Evolutionary conservation across 441 rosid genomes (phyloP).

Genomic region (Syzygium syzygioides): DNA sequence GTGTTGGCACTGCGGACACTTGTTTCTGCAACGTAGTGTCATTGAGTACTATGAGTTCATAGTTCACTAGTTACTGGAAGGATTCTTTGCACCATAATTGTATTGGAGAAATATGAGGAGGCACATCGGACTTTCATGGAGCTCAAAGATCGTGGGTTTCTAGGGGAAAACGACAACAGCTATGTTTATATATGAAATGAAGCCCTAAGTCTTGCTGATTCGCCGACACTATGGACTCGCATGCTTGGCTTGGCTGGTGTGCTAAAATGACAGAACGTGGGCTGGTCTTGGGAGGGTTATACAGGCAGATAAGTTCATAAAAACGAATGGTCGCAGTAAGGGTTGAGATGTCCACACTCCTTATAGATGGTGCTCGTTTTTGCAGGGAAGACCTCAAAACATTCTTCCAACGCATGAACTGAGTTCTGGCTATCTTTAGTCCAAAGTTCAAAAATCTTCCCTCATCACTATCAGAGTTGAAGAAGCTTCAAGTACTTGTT

Average conservation of each 20-base stretch:
- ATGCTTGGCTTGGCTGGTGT: constrained; percentile 31
- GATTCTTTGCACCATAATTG: constrained; percentile 32
- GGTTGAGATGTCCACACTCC: constrained; percentile 28
- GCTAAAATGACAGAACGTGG: constrained; percentile 4
- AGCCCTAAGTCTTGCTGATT: constrained; percentile 16
- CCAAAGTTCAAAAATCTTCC: constrained; percentile 26
- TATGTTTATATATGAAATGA: constrained; percentile 32
- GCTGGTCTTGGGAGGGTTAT: constrained; percentile 34
- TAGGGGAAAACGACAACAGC: constrained; percentile 44
- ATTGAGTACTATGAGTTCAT: constrained; percentile 46
- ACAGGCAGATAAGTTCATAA: constrained; percentile 40
- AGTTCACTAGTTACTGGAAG: constrained; percentile 53
- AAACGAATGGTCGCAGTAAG: constrained; percentile 20
- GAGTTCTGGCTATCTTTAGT: constrained; percentile 36
- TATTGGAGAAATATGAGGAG: constrained; percentile 28
- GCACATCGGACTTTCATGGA: constrained; percentile 45
- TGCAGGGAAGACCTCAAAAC: constrained; percentile 18
- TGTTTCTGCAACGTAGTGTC: constrained; percentile 24
- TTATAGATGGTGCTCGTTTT: constrained; percentile 41
- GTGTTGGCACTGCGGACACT: constrained; percentile 42
- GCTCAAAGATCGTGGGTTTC: constrained; percentile 33
- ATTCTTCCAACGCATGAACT: constrained; percentile 18
- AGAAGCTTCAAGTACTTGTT: constrained; percentile 32
- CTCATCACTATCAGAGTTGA: neutral
- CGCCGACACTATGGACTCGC: constrained; percentile 24